Percentiles rank a stretch among this genome's conserved stretches.
phyloP scores from a whole-genome alignment of 805 yeast species.

The Candida corydali region DNA sequence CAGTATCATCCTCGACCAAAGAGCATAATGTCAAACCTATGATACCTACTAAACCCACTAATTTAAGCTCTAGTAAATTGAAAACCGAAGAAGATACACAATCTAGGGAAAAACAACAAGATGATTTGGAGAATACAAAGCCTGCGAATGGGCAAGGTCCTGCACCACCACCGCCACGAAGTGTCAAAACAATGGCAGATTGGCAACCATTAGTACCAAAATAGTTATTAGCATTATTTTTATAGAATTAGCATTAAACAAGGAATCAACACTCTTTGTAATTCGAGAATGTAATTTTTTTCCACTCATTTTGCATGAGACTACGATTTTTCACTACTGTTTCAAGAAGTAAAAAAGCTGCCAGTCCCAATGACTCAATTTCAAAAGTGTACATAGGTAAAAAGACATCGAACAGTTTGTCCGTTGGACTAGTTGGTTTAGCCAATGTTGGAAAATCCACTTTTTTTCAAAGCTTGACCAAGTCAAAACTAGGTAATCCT shows the following conservation, averaged over 20 bases:
- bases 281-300: too few relatives aligned
- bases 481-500: conserved; percentile 53
- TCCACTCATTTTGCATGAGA: neutral
- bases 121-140: conserved; percentile 1
- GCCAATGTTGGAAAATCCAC: conserved; percentile 58
- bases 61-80: conserved; percentile 17
- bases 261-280: too few relatives aligned
- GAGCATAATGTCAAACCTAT: conserved; percentile 20
- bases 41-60: conserved; percentile 33
- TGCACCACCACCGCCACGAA: conserved; percentile 14
- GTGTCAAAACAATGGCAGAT: conserved; percentile 32
- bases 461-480: conserved; percentile 53
- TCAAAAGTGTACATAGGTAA: conserved; percentile 16
- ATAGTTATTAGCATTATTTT: too few relatives aligned
- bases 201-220: conserved; percentile 53
- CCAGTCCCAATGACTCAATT: neutral
- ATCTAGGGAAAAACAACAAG: conserved; percentile 1
- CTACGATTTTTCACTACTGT: neutral
- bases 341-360: neutral
- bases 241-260: too few relatives aligned
- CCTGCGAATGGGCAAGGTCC: conserved; percentile 10
- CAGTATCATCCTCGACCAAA: neutral
- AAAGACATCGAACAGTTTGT: conserved; percentile 33
- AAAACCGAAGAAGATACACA: conserved; percentile 5
- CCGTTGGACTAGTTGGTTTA: conserved; percentile 49